Base-by-base conservation (phyloP, 2,329 filamentous ascomycete genomes). In the Magnaporthales sp. region DNA sequence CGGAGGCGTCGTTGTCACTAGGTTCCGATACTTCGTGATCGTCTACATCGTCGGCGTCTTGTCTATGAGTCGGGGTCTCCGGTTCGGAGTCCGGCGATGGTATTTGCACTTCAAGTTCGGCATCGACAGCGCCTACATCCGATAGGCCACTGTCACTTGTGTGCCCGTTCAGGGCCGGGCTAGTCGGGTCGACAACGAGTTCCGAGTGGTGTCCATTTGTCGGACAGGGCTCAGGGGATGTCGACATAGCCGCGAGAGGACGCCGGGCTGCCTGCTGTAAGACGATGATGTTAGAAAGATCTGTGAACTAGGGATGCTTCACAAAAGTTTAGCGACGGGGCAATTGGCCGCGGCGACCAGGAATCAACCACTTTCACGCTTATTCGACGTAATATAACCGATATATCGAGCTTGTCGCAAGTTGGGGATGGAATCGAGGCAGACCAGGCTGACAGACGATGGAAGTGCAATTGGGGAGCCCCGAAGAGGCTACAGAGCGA, bases 61-160 rank as follows among this genome's bases (percentile, higher is more conserved):
- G 78, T 66, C 79, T 75, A 65, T 77, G 75, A 69, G 74, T 70
- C 70, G 80, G 75, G 73, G 75, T 62, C 78, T 79, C 64, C 30
- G 54, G 27, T 26, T 58, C 64, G 22, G 64, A 66, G 24, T 31
- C 64, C 19, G 64, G 64, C 30, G 64, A 65, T 24, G 51, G 51
- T 67, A 76, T 75, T 66, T 74, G 75, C 51, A 78, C 76, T 63
- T 73, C 72, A 24, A 73, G 67, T 65, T 77, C 76, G 58, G 69
- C 72, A 66, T 75, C 81, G 73, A 83, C 80, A 73, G 81, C 79
- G 74, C 86, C 84, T 72, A 86, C 81, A 73, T 96, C 90, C 73
- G 91, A 93, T 68, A 90, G 83, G 72, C 93, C 91, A 82, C 88
- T 92, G 72, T 92, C 91, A 78, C 85, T 90, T 70, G 84, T 84